These are phyloP conservation scores for Penicillium mononematosum DNA, from an alignment of 495 filamentous ascomycete species.

Conservation along the genomic window DNA sequence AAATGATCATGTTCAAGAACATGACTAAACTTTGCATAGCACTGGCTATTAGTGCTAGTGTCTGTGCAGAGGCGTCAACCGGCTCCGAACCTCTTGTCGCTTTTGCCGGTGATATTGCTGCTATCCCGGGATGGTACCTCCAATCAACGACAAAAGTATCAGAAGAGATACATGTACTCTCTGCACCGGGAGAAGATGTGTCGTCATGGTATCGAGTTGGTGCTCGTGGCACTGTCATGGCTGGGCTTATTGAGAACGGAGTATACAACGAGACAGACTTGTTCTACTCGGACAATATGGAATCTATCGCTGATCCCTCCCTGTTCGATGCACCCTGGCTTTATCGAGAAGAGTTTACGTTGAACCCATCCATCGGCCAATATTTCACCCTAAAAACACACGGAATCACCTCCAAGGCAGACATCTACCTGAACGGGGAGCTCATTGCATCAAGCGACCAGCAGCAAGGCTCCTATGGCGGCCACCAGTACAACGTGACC, in stretches of 20 bases:
- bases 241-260: conserved; percentile 52
- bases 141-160: conserved; percentile 45
- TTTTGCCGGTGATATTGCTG: conserved; percentile 30
- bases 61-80: conserved; percentile 1
- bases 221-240: conserved; percentile 56
- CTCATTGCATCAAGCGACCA: conserved; percentile 45
- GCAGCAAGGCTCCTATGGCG: conserved; percentile 59
- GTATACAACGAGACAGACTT: conserved; percentile 55
- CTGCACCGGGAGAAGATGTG: conserved; percentile 46
- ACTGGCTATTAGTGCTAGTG: conserved; percentile 3
- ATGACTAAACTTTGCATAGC: conserved; percentile 2
- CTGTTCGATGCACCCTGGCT: conserved; percentile 59
- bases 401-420: conserved; percentile 60
- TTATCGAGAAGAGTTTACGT: conserved; percentile 56
- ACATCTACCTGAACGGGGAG: conserved; percentile 60
- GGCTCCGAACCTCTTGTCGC: conserved; percentile 17
- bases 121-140: conserved; percentile 57
- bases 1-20: conserved; percentile 1
- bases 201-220: conserved; percentile 54
- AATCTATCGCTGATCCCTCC: conserved; percentile 36
- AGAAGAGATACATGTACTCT: conserved; percentile 42
- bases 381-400: conserved; percentile 56
- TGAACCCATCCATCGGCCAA: conserved; percentile 37
- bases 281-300: conserved; percentile 58
- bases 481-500: conserved; percentile 56